A percentile compares a stretch with the other conserved stretches of the same genome.
Evolutionary conservation across 257 asterid species (phyloP).

Genomic region (Cynanchum wilfordii): DNA sequence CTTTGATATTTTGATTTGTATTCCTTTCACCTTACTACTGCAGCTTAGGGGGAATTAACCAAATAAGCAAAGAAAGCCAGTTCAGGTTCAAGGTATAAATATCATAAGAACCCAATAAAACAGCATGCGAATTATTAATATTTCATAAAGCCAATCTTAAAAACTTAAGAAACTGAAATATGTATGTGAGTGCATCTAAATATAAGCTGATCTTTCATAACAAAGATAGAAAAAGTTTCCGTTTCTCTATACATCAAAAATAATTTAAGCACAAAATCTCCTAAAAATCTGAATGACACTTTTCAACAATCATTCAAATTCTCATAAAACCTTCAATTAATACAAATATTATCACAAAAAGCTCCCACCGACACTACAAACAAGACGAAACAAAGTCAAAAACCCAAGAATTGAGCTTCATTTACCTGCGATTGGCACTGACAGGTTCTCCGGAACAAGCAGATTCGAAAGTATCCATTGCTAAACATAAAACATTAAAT

Average conservation of each 20-base stretch:
- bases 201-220: too few relatives aligned
- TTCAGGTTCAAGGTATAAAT: too few relatives aligned
- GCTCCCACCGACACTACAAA: too few relatives aligned
- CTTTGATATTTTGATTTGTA: conserved; percentile 65
- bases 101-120: neutral
- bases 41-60: too few relatives aligned
- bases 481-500: conserved; percentile 18
- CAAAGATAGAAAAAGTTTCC: too few relatives aligned
- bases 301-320: neutral
- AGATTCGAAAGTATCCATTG: conserved; percentile 57
- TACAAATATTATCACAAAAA: neutral
- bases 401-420: too few relatives aligned
- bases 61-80: too few relatives aligned
- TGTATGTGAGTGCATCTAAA: too few relatives aligned
- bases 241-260: too few relatives aligned
- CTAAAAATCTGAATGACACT: neutral
- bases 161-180: too few relatives aligned
- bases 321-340: neutral
- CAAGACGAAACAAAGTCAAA: too few relatives aligned
- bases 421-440: conserved; percentile 31
- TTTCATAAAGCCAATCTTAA: neutral
- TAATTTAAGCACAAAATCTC: too few relatives aligned
- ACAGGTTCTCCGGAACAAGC: conserved; percentile 19
- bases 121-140: neutral
- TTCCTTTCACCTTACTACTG: conserved; percentile 55